Base-by-base conservation (phyloP, 345 rosid genomes). In the Eutrema yunnanense region DNA sequence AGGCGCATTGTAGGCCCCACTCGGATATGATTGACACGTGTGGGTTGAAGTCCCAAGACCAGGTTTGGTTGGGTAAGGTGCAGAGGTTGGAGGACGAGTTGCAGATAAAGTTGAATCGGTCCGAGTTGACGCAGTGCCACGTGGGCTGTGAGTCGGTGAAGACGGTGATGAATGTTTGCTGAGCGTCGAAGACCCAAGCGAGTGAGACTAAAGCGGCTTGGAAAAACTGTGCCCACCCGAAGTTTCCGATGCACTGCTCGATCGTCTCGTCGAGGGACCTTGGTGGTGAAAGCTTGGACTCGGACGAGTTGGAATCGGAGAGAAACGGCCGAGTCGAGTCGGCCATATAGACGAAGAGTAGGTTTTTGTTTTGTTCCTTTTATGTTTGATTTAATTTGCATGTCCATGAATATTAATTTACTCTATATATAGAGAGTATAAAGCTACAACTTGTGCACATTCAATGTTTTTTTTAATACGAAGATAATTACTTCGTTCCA, bases 81-180 rank as follows among this genome's bases (percentile, higher is more conserved):
- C 92, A 86, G 54, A 81, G 10, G 65, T 65, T 46, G 3, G 81
- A 73, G 49, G 22, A 22, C 4, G 79, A 47, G 69, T 60, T 66
- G 37, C 84, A 79, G 0, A 48, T 7, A 6, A 62, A 72, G 69
- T 50, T 57, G 9, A 7, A 69, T 53, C 4, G 81, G 79, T 8
- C 56, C 22, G 43, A 42, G 46, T 51, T 36, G n/a, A 38, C 36
- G 71, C 89, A 87, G 76, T 80, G 88, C 89, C 88, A 86, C 12
- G 80, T 38, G 1, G 93, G 87, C 29, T 73, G 73, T 6, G 85
- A 74, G 52, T 88, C 93, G 3, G 93, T 81, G 72, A 83, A 88
- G 52, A 86, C 82, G 58, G 78, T 83, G 37, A 86, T 79, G 74
- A 88, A 86, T 11, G 90, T 80, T 75, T 88, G 93, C 38, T 88